Conservation (phyloP, 2,329 filamentous ascomycete species). For the Clathrospora elynae region DNA sequence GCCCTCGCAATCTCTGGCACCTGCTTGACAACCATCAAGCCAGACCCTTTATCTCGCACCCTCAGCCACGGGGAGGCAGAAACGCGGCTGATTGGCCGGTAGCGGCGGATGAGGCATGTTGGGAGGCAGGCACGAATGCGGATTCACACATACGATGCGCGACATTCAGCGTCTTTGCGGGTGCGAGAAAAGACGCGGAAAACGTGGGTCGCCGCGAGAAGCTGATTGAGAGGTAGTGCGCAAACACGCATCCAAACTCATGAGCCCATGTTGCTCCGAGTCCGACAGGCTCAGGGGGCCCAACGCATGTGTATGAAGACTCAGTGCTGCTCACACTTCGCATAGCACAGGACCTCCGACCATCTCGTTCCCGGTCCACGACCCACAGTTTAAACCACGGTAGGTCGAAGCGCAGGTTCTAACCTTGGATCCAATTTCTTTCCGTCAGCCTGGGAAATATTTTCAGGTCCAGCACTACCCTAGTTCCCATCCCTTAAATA, state of each 20-base stretch:
- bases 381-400: constrained; percentile 24
- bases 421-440: constrained; percentile 28
- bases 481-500: constrained; percentile 43
- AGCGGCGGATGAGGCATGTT: constrained; percentile 14
- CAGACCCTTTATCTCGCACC: constrained; percentile 37
- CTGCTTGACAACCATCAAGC: constrained; percentile 18
- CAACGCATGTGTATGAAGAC: neutral
- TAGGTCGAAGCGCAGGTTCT: constrained; percentile 22
- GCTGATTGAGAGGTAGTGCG: constrained; percentile 22
- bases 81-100: constrained; percentile 32
- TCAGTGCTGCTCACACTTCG: constrained; percentile 7
- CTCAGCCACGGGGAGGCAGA: constrained; percentile 14
- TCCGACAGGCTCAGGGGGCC: constrained; percentile 16
- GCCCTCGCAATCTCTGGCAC: constrained; percentile 14
- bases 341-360: constrained; percentile 19
- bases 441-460: constrained; percentile 32
- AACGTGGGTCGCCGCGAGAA: constrained; percentile 18
- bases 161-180: constrained; percentile 14
- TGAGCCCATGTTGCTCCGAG: constrained; percentile 8
- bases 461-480: constrained; percentile 37
- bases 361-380: constrained; percentile 14
- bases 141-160: constrained; percentile 12
- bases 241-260: constrained; percentile 24
- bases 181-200: constrained; percentile 19
- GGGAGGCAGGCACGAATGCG: constrained; percentile 25